Conservation (phyloP, 83 land plant species). For the Thuja plicata region DNA sequence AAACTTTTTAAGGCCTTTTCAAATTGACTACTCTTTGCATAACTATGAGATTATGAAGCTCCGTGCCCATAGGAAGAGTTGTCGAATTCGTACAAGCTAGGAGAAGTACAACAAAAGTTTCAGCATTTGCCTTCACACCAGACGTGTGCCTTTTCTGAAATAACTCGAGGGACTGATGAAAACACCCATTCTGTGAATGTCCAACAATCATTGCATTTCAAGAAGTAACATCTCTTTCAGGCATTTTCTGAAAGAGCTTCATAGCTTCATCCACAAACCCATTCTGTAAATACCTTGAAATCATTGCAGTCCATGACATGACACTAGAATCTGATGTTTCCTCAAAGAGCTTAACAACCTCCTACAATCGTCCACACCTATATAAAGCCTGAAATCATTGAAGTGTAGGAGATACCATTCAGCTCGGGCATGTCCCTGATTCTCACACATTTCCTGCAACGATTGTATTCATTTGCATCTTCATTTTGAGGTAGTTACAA, state of each 20-base stretch:
- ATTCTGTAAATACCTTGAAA: slow-evolving; percentile 51
- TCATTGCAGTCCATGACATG: slow-evolving; percentile 34
- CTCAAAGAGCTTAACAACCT: slow-evolving; percentile 31
- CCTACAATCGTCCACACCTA: slow-evolving; percentile 22
- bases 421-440: no score
- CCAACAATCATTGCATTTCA: slow-evolving; percentile 62
- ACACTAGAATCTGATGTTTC: slow-evolving; percentile 1
- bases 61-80: no score
- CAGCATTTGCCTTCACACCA: slow-evolving; percentile 40
- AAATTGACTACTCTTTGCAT: no score
- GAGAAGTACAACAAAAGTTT: slow-evolving; percentile 42
- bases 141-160: slow-evolving; percentile 39
- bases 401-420: slow-evolving; percentile 58
- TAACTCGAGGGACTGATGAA: slow-evolving; percentile 23
- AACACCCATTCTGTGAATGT: slow-evolving; percentile 18
- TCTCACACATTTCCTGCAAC: no score
- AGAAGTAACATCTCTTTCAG: slow-evolving; percentile 27
- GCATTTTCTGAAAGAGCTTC: slow-evolving; percentile 40
- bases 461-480: no score
- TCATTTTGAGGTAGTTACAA: no score
- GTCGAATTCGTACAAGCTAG: no score
- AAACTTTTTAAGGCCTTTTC: no score
- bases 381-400: slow-evolving; percentile 52
- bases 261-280: slow-evolving; percentile 33
- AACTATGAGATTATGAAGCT: no score